Base-by-base conservation (phyloP, 306 rosid species). In the Bauhinia variegata region DNA sequence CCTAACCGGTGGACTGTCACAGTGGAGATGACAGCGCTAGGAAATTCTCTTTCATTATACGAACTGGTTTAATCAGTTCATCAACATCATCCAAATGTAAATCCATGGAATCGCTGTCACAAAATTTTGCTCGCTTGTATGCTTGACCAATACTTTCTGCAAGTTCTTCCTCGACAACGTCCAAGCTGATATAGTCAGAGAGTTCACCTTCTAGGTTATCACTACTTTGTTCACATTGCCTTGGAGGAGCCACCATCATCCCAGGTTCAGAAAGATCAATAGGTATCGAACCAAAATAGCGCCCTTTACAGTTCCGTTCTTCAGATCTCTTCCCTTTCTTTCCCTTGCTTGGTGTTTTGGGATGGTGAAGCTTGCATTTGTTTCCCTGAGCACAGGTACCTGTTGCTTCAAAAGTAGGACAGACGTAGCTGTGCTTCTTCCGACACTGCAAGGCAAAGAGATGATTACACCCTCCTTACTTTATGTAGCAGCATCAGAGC, bases 281-380 rank as follows among this genome's bases (percentile, higher is more conserved):
- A 30, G 71, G 63, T 44, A 63, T 75, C 54, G 85, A 78, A 63
- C 91, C 86, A 23, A 92, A 92, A 79, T 92, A 89, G 13, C 95
- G 97, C 19, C 89, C 87, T 47, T 75, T 71, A 51, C 66, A 60
- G 5, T 79, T 84, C 62, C 52, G 79, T 57, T 74, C 78, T 78
- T 62, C 81, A 12, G 82, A 58, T 76, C 87, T 81, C 75, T 85
- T 91, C 84, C 85, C 83, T 83, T 86, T 88, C 89, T 87, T 93
- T 70, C 86, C 92, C 54, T 71, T 79, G 5, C 77, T 67, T 65
- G 76, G 83, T 55, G 64, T 84, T 74, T 74, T 83, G 4, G 99
- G 99, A 70, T 93, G 96, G 71, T 88, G 96, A 74, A 93, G 96
- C 81, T 86, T 93, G 92, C 97, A 93, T 59, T 78, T 85, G 61